Evolutionary conservation across 495 filamentous ascomycete genomes (phyloP).

Genomic region (Neurospora sp.): DNA sequence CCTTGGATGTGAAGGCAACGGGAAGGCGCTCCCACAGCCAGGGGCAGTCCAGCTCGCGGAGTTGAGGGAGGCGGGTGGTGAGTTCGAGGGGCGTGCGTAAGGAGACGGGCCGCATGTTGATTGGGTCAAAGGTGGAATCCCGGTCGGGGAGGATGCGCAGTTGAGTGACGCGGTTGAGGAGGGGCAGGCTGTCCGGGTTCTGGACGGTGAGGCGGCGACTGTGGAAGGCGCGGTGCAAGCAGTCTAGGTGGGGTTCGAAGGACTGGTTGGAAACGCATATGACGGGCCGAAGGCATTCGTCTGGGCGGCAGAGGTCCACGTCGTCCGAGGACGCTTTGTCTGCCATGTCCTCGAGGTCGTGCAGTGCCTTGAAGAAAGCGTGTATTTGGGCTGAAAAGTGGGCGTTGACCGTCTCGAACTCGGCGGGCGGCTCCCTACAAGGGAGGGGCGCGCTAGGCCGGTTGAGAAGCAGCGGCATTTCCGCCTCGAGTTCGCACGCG

Average conservation of each 20-base stretch:
- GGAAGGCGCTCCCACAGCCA: constrained; percentile 19
- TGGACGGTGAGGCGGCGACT: constrained; percentile 13
- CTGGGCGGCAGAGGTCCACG: neutral
- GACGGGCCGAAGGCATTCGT: neutral
- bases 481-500: neutral
- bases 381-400: constrained; percentile 21
- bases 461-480: constrained; percentile 20
- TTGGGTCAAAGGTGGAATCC: neutral
- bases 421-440: constrained; percentile 15
- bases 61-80: constrained; percentile 9
- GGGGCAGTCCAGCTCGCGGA: constrained; percentile 13
- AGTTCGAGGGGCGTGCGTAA: constrained; percentile 12
- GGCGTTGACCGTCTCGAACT: constrained; percentile 15
- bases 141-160: constrained; percentile 10
- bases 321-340: neutral
- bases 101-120: constrained; percentile 12
- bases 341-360: constrained; percentile 11
- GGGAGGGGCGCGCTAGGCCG: constrained; percentile 9
- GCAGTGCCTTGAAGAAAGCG: constrained; percentile 15
- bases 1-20: constrained; percentile 4
- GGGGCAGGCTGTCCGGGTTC: constrained; percentile 8
- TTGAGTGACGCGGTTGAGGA: constrained; percentile 7
- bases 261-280: constrained; percentile 1
- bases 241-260: constrained; percentile 13
- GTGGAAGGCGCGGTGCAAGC: constrained; percentile 16